A percentile compares a stretch with the other conserved stretches of the same genome.
Evolutionary conservation across 345 rosid genomes (phyloP).

Genomic region (Draba incana): DNA sequence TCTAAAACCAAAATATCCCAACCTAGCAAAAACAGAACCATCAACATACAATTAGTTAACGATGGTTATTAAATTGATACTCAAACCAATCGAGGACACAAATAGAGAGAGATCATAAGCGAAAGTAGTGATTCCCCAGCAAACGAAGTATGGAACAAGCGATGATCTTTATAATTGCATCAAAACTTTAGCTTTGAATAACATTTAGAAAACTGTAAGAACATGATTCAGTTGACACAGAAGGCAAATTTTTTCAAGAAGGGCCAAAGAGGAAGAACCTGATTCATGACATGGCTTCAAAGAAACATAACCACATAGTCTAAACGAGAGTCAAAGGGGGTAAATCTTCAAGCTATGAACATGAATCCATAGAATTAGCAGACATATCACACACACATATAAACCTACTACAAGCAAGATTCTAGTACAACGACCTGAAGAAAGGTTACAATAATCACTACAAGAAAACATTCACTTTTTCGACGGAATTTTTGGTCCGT

Average conservation of each 20-base stretch:
- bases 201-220: not conserved
- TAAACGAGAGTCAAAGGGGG: constrained; percentile 16
- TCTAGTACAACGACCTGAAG: too few species aligned
- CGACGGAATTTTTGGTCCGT: too few species aligned
- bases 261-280: constrained; percentile 1
- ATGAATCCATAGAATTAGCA: too few species aligned
- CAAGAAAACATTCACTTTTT: too few species aligned
- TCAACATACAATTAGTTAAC: constrained; percentile 7
- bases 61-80: not conserved
- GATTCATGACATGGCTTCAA: not conserved
- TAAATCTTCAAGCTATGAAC: not conserved
- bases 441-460: too few species aligned
- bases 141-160: not conserved
- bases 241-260: not conserved
- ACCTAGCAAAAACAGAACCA: constrained; percentile 23
- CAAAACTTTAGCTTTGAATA: too few species aligned
- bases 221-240: not conserved
- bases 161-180: constrained; percentile 4
- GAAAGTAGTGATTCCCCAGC: not conserved
- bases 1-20: constrained; percentile 18
- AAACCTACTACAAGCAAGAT: too few species aligned
- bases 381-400: too few species aligned
- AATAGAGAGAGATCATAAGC: not conserved
- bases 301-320: constrained; percentile 17
- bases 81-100: not conserved